Conservation (phyloP, 2,329 filamentous ascomycete species). For the Fusarium mundagurra region DNA sequence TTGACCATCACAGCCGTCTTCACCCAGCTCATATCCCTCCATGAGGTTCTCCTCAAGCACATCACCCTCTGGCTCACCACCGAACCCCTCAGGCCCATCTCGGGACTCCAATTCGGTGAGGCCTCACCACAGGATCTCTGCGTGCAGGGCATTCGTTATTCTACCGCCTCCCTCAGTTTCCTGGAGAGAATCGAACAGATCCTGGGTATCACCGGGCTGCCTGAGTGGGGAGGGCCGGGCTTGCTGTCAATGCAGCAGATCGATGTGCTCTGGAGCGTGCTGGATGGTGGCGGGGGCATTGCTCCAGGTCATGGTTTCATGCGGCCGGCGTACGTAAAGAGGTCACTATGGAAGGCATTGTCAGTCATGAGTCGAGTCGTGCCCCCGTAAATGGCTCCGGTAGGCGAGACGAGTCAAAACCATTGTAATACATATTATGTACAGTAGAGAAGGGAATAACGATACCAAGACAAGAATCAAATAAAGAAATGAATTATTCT, state of each 20-base stretch:
- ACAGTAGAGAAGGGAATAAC: fast-evolving
- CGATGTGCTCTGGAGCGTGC: neutral
- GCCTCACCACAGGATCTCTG: neutral
- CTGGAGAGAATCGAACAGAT: neutral
- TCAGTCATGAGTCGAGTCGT: neutral
- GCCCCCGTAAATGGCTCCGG: neutral
- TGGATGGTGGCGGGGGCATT: fast-evolving
- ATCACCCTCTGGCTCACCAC: neutral
- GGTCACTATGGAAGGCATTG: neutral
- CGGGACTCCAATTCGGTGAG: neutral
- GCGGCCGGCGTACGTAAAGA: neutral
- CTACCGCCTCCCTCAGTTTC: neutral
- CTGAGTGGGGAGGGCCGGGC: neutral
- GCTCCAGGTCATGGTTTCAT: neutral
- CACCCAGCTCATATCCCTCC: neutral
- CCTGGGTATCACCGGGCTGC: neutral
- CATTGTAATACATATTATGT: neutral
- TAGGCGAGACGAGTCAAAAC: neutral
- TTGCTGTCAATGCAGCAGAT: neutral
- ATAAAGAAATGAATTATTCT: neutral
- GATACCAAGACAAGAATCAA: neutral
- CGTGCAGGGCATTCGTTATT: neutral
- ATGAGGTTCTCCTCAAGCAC: neutral
- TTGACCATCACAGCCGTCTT: neutral
- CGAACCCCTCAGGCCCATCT: neutral